A percentile compares a stretch with the other conserved stretches of the same genome.
These are phyloP conservation scores for Bimuria novae-zelandiae DNA, from an alignment of 2,329 filamentous ascomycete genomes.

Conservation along the genomic window DNA sequence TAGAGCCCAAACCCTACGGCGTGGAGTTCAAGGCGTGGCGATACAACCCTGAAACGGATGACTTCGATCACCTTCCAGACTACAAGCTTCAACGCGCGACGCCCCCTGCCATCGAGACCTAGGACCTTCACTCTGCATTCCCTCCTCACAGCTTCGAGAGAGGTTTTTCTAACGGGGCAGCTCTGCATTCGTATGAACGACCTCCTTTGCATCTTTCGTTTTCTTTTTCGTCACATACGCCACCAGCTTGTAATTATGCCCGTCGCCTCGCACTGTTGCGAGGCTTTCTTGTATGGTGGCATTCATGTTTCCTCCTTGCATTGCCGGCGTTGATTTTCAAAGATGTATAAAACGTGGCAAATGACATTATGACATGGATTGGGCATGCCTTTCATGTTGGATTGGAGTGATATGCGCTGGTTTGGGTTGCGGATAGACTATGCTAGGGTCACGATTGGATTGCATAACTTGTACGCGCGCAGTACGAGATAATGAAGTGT, in stretches of 20 bases:
- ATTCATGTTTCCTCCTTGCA: constrained; percentile 1
- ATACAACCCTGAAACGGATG: constrained; percentile 77
- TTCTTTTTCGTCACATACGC: constrained; percentile 2
- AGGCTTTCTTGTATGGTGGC: not conserved
- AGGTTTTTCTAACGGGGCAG: too few species aligned
- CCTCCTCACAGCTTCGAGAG: too few species aligned
- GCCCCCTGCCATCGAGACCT: constrained; percentile 7
- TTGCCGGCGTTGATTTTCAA: constrained; percentile 3
- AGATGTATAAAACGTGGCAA: not conserved
- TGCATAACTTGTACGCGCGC: not conserved
- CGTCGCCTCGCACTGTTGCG: not conserved
- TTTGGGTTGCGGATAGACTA: not conserved
- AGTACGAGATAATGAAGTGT: not conserved
- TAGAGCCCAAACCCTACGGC: constrained; percentile 97
- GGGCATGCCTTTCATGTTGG: not conserved
- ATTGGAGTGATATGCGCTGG: not conserved
- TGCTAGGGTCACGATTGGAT: not conserved
- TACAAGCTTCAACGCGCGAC: constrained; percentile 72
- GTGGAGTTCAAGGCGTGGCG: constrained; percentile 96
- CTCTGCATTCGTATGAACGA: constrained; percentile 7
- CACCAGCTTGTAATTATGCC: constrained; percentile 3
- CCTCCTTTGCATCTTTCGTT: not conserved
- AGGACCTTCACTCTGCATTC: not conserved
- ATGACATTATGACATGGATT: not conserved
- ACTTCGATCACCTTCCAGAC: constrained; percentile 84